Base-by-base conservation (phyloP, 108 stramenopile species). In the Cylindrotheca fusiformis region DNA sequence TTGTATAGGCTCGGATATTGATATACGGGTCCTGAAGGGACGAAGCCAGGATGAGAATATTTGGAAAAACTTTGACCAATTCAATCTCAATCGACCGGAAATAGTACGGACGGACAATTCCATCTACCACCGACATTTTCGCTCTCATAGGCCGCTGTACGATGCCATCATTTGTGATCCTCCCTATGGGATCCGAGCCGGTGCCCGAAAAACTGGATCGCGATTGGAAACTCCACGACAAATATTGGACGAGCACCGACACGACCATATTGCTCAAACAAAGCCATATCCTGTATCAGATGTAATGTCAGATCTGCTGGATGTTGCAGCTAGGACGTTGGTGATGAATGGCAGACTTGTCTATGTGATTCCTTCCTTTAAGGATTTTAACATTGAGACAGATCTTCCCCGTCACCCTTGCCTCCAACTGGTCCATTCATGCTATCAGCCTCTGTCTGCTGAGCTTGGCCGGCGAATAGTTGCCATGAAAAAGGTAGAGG, bases 1-100 rank as follows among this genome's bases (percentile, higher is more conserved):
- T 58, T 84, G 89, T 51, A 63, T 94, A 22, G 98, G 98, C 3
- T 86, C 90, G 24, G 98, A 99, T 68, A 98, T 99, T 67, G 98
- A 99, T 65, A 63, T 90, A 23, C 80, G 96, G 3, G 91, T 97
- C 17, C 69, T 99, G 14, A 73, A 82, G 55, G 98, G 98, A 14
- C 79, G 85, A 60, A 76, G 78, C 54, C 53, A 71, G 41, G 60
- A 79, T 18, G 79, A 90, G 64, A 89, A 80, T 48, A 66, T 94
- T 32, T 79, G 64, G 65, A 68, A 72, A 0, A 99, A 96, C 56
- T 99, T 99, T 68, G 75, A 75, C 23, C 85, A 95, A 67, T 97
- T 85, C 67, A 68, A 76, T 12, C 79, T 99, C 14, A 85, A 91
- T 3, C 73, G 77, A 28, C 97, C 98, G 27, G 98, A 99, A 55